Conservation (phyloP, 2,329 filamentous ascomycete species). For the Botrytis cinerea region DNA sequence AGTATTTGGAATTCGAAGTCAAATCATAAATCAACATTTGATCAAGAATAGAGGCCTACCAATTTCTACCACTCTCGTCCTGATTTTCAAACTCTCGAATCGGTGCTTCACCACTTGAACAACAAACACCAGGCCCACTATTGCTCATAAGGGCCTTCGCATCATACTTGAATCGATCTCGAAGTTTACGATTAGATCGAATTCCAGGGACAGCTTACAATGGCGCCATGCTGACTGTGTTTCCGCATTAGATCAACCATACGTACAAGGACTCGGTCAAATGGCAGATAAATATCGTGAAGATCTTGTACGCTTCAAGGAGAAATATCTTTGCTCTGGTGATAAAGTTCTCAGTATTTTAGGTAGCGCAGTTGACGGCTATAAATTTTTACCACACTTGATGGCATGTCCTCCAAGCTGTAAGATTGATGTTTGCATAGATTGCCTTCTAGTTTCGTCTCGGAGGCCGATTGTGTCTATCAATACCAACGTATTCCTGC, state of each 20-base stretch:
- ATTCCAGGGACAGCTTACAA: background rate
- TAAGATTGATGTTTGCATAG: background rate
- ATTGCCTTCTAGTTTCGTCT: background rate
- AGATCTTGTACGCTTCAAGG: constrained; percentile 3
- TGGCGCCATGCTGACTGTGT: constrained; percentile 8
- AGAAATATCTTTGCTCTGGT: background rate
- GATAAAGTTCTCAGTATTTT: background rate
- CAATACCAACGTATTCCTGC: background rate
- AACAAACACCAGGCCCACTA: background rate
- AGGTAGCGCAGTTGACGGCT: background rate
- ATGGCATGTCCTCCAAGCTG: background rate
- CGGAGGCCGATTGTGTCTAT: background rate
- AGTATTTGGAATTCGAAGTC: background rate
- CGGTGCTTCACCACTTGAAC: background rate
- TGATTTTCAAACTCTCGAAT: background rate
- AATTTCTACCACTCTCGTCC: background rate
- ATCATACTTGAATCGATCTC: constrained; percentile 1
- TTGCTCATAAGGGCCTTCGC: background rate
- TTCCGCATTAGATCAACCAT: background rate
- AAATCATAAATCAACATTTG: background rate
- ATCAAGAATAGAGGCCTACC: background rate
- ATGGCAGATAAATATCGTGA: background rate
- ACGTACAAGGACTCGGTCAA: background rate
- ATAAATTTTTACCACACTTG: background rate
- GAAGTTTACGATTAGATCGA: constrained; percentile 1